phyloP scores from a whole-genome alignment of 2,329 filamentous ascomycete species.

The Xylariales sp. region DNA sequence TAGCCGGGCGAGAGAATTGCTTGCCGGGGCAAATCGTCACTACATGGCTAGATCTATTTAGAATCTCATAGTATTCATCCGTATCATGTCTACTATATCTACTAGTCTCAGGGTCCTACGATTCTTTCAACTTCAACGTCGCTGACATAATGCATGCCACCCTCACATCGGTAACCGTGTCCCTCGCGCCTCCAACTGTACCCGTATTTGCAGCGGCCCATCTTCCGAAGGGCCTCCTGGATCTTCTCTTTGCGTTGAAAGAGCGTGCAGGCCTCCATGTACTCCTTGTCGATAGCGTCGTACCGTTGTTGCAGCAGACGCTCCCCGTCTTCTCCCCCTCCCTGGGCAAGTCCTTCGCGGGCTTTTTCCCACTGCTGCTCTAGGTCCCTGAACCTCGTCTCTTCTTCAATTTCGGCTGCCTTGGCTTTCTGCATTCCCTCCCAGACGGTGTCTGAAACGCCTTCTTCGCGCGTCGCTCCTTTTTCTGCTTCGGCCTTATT shows the following conservation, averaged over 20 bases:
- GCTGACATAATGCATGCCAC: too few relatives aligned
- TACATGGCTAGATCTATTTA: too few relatives aligned
- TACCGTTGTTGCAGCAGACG: not conserved
- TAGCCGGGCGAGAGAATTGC: too few relatives aligned
- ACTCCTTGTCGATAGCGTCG: not conserved
- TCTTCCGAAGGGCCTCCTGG: not conserved
- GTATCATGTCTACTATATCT: too few relatives aligned
- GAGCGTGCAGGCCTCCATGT: not conserved
- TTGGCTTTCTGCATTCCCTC: not conserved
- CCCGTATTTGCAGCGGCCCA: too few relatives aligned
- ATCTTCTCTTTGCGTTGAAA: not conserved
- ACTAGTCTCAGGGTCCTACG: too few relatives aligned
- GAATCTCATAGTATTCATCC: too few relatives aligned
- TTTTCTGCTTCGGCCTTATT: not conserved
- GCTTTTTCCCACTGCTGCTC: not conserved
- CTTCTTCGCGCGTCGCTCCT: not conserved
- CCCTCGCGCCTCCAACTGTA: too few relatives aligned
- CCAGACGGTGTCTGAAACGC: not conserved
- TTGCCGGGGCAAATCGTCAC: too few relatives aligned
- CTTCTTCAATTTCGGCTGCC: not conserved
- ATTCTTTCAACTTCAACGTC: too few relatives aligned
- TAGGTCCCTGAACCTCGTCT: not conserved
- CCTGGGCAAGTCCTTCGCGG: not conserved
- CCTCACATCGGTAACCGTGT: too few relatives aligned
- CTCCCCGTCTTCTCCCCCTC: not conserved